Evolutionary conservation across 331 rosid species (phyloP).

Genomic region (Malus hybrid): DNA sequence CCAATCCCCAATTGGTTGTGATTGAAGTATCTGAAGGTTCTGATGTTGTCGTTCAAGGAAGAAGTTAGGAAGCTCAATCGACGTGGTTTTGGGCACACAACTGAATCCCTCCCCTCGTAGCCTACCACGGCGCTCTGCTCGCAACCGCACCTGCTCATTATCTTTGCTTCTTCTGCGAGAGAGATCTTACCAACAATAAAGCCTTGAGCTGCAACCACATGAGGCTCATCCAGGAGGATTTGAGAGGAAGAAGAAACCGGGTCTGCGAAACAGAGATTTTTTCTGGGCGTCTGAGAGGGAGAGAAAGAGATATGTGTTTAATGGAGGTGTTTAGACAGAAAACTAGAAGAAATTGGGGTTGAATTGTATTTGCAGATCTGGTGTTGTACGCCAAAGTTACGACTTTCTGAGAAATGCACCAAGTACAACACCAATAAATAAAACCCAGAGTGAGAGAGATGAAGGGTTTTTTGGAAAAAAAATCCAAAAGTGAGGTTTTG

Average conservation of each 20-base stretch:
- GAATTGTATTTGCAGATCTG: no score
- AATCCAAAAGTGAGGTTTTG: no score
- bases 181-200: constrained; percentile 18
- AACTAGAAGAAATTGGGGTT: no score
- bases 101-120: constrained; percentile 70
- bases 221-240: constrained; percentile 44
- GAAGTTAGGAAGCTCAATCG: constrained; percentile 45
- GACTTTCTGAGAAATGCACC: no score
- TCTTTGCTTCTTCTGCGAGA: neutral
- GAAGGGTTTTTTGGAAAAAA: no score
- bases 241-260: constrained; percentile 4
- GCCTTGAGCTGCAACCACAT: constrained; percentile 44
- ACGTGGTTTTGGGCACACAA: constrained; percentile 87
- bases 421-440: no score
- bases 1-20: constrained; percentile 42
- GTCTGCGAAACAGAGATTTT: constrained; percentile 1
- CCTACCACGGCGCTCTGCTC: constrained; percentile 58
- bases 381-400: no score
- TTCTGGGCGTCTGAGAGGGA: neutral
- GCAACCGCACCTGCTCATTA: constrained; percentile 53
- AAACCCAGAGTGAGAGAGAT: no score
- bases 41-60: constrained; percentile 34
- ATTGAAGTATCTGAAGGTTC: constrained; percentile 48
- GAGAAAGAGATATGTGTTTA: neutral
- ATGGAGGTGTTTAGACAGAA: no score